Base-by-base conservation (phyloP, 2,329 filamentous ascomycete genomes). In the Fusarium aywerte region DNA sequence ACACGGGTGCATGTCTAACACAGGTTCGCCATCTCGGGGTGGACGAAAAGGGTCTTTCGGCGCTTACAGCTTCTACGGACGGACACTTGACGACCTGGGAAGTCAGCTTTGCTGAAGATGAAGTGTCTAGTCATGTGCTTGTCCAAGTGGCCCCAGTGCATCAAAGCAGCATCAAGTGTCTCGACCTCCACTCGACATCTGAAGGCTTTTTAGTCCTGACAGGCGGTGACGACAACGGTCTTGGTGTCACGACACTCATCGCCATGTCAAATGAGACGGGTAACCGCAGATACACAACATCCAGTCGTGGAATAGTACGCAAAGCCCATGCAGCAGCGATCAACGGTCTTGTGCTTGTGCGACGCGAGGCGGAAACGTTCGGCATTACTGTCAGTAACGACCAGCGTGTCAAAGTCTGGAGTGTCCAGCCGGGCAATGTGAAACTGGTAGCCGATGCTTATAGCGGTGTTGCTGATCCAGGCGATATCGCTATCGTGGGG, bases 171-270 rank as follows among this genome's bases (percentile, higher is more conserved):
- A 87, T 97, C 75, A 96, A 97, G 76, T 80, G 83, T 20, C 78
- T 91, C 4, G 84, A 85, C 61, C 60, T 87, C 48, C 64, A 70
- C 27, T 45, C 59, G 48, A 27, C 50, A 82, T 15, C 68, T 73
- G 18, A 65, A 74, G 29, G 71, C 69, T 80, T 68, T 68, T 63
- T 91, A 1, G 74, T 97, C 18, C 76, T 92, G 6, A 93, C 92
- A 0, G 93, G 92, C 25, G 93, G 96, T 21, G 96, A 99, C 72
- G 96, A 98, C 77, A 96, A 96, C 64, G 90, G 90, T 5, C 77
- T 98, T 0, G 89, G 86, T 1, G 73, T 92, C 12, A 85, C 85
- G 23, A 77, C 58, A 0, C 51, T 79, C 31, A 61, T 56, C 7
- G 59, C 63, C 39, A 62, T 60, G 23, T 56, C 66, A 21, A 51